A percentile compares a stretch with the other conserved stretches of the same genome.
phyloP scores from a whole-genome alignment of 495 filamentous ascomycete genomes.

The Neurospora sp. region DNA sequence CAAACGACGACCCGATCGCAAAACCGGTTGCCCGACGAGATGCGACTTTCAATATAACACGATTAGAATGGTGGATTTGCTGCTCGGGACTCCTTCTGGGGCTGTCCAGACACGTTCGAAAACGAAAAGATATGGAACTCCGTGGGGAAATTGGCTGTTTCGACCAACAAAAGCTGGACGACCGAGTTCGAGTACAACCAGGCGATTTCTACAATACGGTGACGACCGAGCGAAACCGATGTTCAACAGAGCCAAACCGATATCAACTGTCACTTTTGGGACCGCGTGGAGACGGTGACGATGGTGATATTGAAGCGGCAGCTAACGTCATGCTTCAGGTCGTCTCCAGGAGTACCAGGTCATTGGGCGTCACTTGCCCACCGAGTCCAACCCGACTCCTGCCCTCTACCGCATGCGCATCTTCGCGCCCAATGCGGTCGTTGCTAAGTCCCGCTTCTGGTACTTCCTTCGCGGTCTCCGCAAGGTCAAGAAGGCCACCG shows the following conservation, averaged over 20 bases:
- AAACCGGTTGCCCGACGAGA: background rate
- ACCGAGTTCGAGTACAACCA: background rate
- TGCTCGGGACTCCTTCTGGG: background rate
- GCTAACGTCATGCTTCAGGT: slow-evolving; percentile 46
- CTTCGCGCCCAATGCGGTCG: slow-evolving; percentile 93
- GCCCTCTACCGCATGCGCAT: slow-evolving; percentile 99
- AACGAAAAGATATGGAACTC: background rate
- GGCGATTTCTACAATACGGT: background rate
- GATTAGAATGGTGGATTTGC: background rate
- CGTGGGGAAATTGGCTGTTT: background rate
- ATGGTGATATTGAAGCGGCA: background rate
- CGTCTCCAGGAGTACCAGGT: slow-evolving; percentile 99
- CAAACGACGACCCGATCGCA: background rate
- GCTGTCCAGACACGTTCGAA: background rate
- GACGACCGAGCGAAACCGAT: background rate
- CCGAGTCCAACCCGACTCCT: slow-evolving; percentile 86
- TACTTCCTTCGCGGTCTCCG: slow-evolving; percentile 98
- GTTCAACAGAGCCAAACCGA: background rate
- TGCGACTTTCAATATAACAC: background rate
- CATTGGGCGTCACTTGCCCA: slow-evolving; percentile 97
- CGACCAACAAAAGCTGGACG: background rate
- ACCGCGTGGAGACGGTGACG: background rate
- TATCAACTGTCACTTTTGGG: background rate
- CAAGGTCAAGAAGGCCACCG: slow-evolving; percentile 99
- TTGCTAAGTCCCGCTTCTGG: slow-evolving; percentile 99